A percentile compares a stretch with the other conserved stretches of the same genome.
phyloP scores from a whole-genome alignment of 106 monocot species.

The Phalaenopsis equestris region DNA sequence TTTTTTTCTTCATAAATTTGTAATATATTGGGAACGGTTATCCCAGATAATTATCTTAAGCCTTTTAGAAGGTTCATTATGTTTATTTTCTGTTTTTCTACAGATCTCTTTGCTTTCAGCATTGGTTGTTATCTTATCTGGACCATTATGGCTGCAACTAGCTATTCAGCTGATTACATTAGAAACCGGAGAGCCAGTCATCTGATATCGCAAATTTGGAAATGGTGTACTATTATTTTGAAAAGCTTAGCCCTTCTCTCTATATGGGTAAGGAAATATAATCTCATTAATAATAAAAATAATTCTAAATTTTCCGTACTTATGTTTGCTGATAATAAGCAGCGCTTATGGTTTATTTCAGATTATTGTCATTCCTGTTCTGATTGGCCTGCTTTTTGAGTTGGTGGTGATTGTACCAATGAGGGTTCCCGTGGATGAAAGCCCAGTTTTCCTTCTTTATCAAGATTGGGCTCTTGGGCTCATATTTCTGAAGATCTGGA shows the following conservation, averaged over 20 bases:
- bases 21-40: not conserved
- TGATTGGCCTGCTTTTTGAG: slow-evolving; percentile 95
- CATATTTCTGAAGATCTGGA: slow-evolving; percentile 96
- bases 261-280: slow-evolving; percentile 62
- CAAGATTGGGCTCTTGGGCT: slow-evolving; percentile 98
- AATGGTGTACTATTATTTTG: slow-evolving; percentile 74
- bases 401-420: slow-evolving; percentile 87
- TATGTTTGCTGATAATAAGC: not conserved
- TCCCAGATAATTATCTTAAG: not conserved
- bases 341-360: slow-evolving; percentile 18
- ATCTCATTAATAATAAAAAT: not conserved
- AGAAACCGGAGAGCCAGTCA: slow-evolving; percentile 38
- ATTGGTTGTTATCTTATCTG: slow-evolving; percentile 90
- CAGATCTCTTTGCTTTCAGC: slow-evolving; percentile 97
- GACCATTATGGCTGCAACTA: slow-evolving; percentile 55
- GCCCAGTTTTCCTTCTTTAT: slow-evolving; percentile 92
- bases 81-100: not conserved
- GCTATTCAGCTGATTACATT: slow-evolving; percentile 67
- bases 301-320: not conserved
- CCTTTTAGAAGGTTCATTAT: not conserved
- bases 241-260: slow-evolving; percentile 85
- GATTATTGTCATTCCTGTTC: slow-evolving; percentile 88
- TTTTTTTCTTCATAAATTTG: not conserved
- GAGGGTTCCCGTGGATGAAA: slow-evolving; percentile 95
- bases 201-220: slow-evolving; percentile 58